A percentile compares a stretch with the other conserved stretches of the same genome.
phyloP scores from a whole-genome alignment of 208 protist genomes.

The Lotmaria passim region DNA sequence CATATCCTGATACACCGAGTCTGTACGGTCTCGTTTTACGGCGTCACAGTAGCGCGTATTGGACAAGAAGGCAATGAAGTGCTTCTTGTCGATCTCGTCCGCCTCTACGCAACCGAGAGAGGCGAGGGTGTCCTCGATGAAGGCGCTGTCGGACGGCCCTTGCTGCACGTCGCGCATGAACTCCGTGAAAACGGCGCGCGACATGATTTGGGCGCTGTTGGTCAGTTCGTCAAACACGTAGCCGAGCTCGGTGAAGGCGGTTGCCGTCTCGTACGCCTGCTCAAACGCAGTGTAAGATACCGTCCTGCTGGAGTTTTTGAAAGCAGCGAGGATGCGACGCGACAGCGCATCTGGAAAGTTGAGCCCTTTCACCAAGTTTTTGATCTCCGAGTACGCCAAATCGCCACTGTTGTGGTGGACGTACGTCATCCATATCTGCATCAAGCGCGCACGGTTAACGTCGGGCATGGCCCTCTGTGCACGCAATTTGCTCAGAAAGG shows the following conservation, averaged over 20 bases:
- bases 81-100: conserved; percentile 30
- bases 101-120: conserved; percentile 36
- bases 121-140: conserved; percentile 38
- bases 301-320: conserved; percentile 25
- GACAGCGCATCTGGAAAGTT: conserved; percentile 49
- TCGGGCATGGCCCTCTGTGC: conserved; percentile 29
- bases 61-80: conserved; percentile 47
- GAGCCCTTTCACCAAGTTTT: conserved; percentile 44
- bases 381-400: conserved; percentile 38
- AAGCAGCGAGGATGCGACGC: conserved; percentile 14
- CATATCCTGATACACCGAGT: conserved; percentile 76
- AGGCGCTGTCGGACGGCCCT: conserved; percentile 23
- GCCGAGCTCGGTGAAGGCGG: conserved; percentile 41
- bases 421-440: conserved; percentile 63
- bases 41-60: conserved; percentile 32
- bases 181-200: conserved; percentile 26
- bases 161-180: conserved; percentile 47
- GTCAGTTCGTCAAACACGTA: conserved; percentile 45
- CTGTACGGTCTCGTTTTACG: conserved; percentile 26
- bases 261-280: conserved; percentile 36
- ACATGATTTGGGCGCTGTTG: conserved; percentile 26
- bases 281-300: conserved; percentile 43
- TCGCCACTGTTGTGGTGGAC: conserved; percentile 50
- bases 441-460: conserved; percentile 45
- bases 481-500: conserved; percentile 29